phyloP scores from a whole-genome alignment of 129 eudicot species.

The sunflower (Helianthus annuus) region DNA sequence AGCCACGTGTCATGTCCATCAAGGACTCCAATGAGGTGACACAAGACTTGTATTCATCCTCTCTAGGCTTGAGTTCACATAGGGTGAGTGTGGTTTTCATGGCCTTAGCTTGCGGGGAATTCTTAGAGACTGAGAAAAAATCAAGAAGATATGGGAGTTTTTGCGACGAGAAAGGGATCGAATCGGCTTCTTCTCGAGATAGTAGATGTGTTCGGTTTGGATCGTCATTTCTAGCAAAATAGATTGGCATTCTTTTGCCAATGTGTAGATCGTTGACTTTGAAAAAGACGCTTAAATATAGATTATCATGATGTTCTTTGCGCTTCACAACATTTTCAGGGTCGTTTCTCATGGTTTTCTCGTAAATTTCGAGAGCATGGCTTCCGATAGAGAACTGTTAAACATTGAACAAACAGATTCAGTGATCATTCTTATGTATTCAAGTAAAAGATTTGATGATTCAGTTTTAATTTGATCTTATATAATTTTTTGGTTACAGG shows the following conservation, averaged over 20 bases:
- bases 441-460: no score
- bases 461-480: background rate
- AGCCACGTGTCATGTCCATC: conserved; percentile 43
- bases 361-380: conserved; percentile 3
- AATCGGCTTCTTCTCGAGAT: conserved; percentile 49
- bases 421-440: background rate
- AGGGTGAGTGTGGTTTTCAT: conserved; percentile 55
- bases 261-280: conserved; percentile 37
- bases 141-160: conserved; percentile 46
- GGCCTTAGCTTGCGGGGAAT: conserved; percentile 60
- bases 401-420: background rate
- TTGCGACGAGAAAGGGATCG: conserved; percentile 53
- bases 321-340: background rate
- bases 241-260: conserved; percentile 47
- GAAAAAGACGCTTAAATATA: conserved; percentile 54
- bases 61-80: conserved; percentile 45
- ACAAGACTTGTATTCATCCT: conserved; percentile 60
- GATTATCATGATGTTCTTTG: conserved; percentile 26
- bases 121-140: conserved; percentile 37
- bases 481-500: background rate
- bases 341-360: background rate
- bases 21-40: conserved; percentile 70
- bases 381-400: conserved; percentile 11
- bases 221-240: conserved; percentile 40
- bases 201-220: conserved; percentile 43